Base-by-base conservation (phyloP, 192 early-diverging fungal genomes). In the Dissophora ornata region DNA sequence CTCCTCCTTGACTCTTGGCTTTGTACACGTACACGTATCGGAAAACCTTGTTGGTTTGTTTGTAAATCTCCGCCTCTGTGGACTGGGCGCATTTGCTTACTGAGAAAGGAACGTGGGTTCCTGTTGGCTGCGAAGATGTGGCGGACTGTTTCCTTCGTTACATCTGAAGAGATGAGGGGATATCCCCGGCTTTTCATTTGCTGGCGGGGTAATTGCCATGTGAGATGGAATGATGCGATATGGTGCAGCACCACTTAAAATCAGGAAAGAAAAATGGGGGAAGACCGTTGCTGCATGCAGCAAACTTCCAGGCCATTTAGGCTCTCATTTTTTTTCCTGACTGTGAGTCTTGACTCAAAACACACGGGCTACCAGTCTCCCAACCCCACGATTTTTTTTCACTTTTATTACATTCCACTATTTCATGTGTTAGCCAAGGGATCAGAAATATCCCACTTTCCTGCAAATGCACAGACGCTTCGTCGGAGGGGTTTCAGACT, bases 151-250 rank as follows among this genome's bases (percentile, higher is more conserved):
- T 36, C 56, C 3, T 44, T 57, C 56, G 44, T 40, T 44, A 36
- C 56, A 57, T 53, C 38, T 26, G 32, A 30, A 41, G n/a, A 24
- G 47, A 49, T 24, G 16, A 6, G 49, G n/a, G 28, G 18, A 2
- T 22, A 64, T 64, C 62, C 22, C 2, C 1, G 22, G 38, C 3
- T 42, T 64, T 33, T 54, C 42, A 64, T 64, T 64, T 53, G 62
- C 51, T 54, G 53, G 19, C 16, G 41, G 16, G 42, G 24, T 6
- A 33, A 45, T 57, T 57, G 9, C 63, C 63, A 55, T 66, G 63
- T 66, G 63, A 66, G 63, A 65, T 65, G 49, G 29, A 54, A 66
- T 66, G 63, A 57, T 57, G 63, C 44, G 52, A 66, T 66, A 57
- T 57, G 63, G 57, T n/a, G n/a, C n/a, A n/a, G n/a, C n/a, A n/a